A percentile compares a stretch with the other conserved stretches of the same genome.
Evolutionary conservation across 176 grass and related monocot species (phyloP).

Genomic region (Juncus effusus): DNA sequence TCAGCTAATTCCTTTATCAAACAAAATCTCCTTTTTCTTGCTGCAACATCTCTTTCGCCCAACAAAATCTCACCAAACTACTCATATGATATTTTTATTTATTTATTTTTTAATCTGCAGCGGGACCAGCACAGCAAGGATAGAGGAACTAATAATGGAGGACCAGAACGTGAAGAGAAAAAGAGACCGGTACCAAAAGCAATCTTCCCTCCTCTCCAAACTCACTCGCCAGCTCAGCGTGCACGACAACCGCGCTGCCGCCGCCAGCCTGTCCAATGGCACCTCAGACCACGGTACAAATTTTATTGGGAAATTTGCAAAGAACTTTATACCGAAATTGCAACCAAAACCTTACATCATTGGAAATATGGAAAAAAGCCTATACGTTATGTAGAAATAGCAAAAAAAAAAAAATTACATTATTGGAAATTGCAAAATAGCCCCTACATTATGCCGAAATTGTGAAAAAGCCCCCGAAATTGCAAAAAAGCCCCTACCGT

Average conservation of each 20-base stretch:
- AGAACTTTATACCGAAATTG: too few species aligned
- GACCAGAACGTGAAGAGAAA: slow-evolving; percentile 82
- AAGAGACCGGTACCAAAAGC: slow-evolving; percentile 80
- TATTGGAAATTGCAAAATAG: too few species aligned
- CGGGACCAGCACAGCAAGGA: slow-evolving; percentile 67
- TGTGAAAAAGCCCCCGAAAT: neutral
- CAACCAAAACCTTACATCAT: too few species aligned
- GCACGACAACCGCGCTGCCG: slow-evolving; percentile 73
- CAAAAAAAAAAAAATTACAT: neutral
- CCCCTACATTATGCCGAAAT: neutral
- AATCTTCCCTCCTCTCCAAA: slow-evolving; percentile 83
- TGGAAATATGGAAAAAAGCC: too few species aligned
- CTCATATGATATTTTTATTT: slow-evolving; percentile 1
- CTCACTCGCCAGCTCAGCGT: slow-evolving; percentile 86
- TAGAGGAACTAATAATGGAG: slow-evolving; percentile 89
- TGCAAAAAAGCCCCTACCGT: neutral
- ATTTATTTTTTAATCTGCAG: slow-evolving; percentile 25
- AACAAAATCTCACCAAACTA: too few species aligned
- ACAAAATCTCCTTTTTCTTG: too few species aligned
- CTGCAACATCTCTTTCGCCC: too few species aligned
- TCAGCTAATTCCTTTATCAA: too few species aligned
- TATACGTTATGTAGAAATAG: neutral
- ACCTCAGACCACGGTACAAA: slow-evolving; percentile 45
- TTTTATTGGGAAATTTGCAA: neutral
- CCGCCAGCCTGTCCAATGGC: slow-evolving; percentile 52